These are phyloP conservation scores for Yarrowia phangngaensis DNA, from an alignment of 805 yeast species.

Conservation along the genomic window DNA sequence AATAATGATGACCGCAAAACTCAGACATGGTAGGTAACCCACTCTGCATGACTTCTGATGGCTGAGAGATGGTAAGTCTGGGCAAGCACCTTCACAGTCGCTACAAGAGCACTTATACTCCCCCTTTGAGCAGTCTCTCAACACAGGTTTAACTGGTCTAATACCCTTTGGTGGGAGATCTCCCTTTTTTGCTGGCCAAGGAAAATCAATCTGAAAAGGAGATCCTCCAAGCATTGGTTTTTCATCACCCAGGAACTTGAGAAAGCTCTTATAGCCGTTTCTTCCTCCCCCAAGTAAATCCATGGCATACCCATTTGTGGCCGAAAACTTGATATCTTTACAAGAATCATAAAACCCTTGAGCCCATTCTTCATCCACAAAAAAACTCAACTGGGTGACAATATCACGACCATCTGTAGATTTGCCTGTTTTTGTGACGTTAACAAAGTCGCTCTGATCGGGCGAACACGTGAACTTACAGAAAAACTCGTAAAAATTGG, in stretches of 20 bases:
- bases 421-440: conserved; percentile 53
- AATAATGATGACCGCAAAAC: conserved; percentile 54
- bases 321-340: conserved; percentile 82
- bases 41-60: conserved; percentile 48
- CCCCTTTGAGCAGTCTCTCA: conserved; percentile 55
- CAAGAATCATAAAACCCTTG: conserved; percentile 72
- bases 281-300: conserved; percentile 99
- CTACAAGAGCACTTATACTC: conserved; percentile 81
- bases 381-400: conserved; percentile 68
- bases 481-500: conserved; percentile 77
- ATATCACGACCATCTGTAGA: conserved; percentile 53
- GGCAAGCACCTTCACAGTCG: conserved; percentile 82
- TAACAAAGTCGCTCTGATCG: conserved; percentile 67
- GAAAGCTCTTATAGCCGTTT: conserved; percentile 59
- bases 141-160: conserved; percentile 32
- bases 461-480: conserved; percentile 88
- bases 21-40: conserved; percentile 66
- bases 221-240: conserved; percentile 93
- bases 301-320: conserved; percentile 95
- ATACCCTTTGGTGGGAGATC: conserved; percentile 26
- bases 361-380: conserved; percentile 59
- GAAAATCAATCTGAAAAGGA: conserved; percentile 85
- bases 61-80: conserved; percentile 51
- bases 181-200: conserved; percentile 42
- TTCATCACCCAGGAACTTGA: conserved; percentile 89